A percentile compares a stretch with the other conserved stretches of the same genome.
phyloP scores from a whole-genome alignment of 495 filamentous ascomycete genomes.

The Penicillium macrosclerotiorum region DNA sequence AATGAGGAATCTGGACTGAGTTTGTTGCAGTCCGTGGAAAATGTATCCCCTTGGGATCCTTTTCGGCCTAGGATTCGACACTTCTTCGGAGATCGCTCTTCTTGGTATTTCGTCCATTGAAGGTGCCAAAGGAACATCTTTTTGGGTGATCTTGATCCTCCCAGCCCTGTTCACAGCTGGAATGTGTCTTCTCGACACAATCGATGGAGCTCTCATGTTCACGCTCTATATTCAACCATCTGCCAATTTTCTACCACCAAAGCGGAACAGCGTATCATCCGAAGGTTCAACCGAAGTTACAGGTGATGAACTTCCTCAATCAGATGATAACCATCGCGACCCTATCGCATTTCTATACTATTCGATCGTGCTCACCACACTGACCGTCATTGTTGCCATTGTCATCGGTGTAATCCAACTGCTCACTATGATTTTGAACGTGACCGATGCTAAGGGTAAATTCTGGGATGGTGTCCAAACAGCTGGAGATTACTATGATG shows the following conservation, averaged over 20 bases:
- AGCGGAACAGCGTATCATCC: conserved; percentile 16
- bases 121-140: conserved; percentile 76
- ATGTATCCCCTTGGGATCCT: conserved; percentile 89
- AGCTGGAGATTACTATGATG: conserved; percentile 78
- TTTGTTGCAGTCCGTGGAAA: conserved; percentile 73
- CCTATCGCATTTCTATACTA: conserved; percentile 88
- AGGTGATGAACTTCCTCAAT: conserved; percentile 23
- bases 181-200: conserved; percentile 89
- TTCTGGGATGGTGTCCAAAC: conserved; percentile 86
- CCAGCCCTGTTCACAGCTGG: conserved; percentile 88
- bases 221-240: conserved; percentile 74
- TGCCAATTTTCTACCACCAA: conserved; percentile 42
- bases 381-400: conserved; percentile 85
- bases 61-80: conserved; percentile 95
- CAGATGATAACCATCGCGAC: conserved; percentile 54
- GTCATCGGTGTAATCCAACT: conserved; percentile 86
- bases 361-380: conserved; percentile 80
- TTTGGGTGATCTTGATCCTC: conserved; percentile 95
- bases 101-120: conserved; percentile 87
- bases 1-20: neutral
- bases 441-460: conserved; percentile 65
- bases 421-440: conserved; percentile 69
- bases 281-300: conserved; percentile 14
- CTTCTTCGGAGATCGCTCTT: conserved; percentile 89
- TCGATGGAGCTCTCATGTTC: conserved; percentile 94